Evolutionary conservation across 371 early-diverging fungal genomes (phyloP), one percentile per base, ranked within the genome.

Genomic region (Mortierella sp.): DNA sequence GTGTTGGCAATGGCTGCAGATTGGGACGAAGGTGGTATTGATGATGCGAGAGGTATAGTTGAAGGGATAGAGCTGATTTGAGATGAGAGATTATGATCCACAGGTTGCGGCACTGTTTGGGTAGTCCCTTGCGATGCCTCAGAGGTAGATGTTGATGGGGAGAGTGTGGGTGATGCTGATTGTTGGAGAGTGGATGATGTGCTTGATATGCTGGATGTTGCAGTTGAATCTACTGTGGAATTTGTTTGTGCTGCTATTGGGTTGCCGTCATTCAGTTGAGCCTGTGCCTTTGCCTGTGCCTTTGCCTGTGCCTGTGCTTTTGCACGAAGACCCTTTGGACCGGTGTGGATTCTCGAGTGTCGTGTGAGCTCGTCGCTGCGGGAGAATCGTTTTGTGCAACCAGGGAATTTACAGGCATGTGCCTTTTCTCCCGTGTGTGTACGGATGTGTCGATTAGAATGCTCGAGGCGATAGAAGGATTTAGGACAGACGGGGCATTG

Each of bases 341-440:
- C 69, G 28, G 83, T 84, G 70, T 93, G 94, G 45, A 90, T 91
- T 51, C 91, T 86, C 28, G 90, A 85, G 80, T 96, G 96, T 54
- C 93, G 88, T 63, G 92, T 91, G 32, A 97, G 89, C 84, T 96
- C 96, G 84, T 97, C 97, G 14, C 94, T 93, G 30, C 96, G 88
- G 40, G 96, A 90, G 85, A 96, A 96, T 16, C 92, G 86, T 83
- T 95, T 95, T 45, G 90, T 88, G 72, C 97, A 96, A 64, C 89
- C 88, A 8, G 88, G 87, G 64, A 86, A 88, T 20, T 87, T 86
- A 83, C 96, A 96, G 28, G 85, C 90, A 78, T 91, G 94, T 2
- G 96, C 96, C 61, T 92, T 93, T 75, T 96, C 96, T 26, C 96
- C 96, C 6, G 96, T 96, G 76, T 96, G 96, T 2, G 95, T 95